A percentile compares a stretch with the other conserved stretches of the same genome.
Evolutionary conservation across 2,329 filamentous ascomycete species (phyloP).

Genomic region (Elsinoe arachidis): DNA sequence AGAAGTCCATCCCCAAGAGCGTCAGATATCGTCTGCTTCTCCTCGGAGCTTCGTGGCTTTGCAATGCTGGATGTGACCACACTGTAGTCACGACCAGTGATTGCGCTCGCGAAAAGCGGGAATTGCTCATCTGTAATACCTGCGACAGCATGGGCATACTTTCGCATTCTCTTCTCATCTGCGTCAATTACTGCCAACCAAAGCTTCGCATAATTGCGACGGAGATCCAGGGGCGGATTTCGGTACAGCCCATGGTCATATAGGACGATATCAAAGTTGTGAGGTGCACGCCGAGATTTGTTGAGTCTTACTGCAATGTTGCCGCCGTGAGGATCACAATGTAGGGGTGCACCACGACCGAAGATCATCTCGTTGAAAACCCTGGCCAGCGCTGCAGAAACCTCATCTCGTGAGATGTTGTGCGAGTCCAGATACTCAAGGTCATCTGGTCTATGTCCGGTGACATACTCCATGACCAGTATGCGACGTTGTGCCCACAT

Average conservation of each 20-base stretch:
- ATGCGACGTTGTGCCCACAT: slow-evolving; percentile 84
- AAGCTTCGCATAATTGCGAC: slow-evolving; percentile 86
- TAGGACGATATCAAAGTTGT: slow-evolving; percentile 88
- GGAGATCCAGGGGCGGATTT: slow-evolving; percentile 70
- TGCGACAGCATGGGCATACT: slow-evolving; percentile 80
- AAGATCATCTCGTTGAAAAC: slow-evolving; percentile 99
- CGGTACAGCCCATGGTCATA: slow-evolving; percentile 97
- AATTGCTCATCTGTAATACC: slow-evolving; percentile 85
- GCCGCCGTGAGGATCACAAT: slow-evolving; percentile 94
- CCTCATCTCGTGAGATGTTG: slow-evolving; percentile 87
- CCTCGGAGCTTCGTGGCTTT: slow-evolving; percentile 56
- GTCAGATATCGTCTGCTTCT: slow-evolving; percentile 78
- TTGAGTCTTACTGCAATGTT: slow-evolving; percentile 90
- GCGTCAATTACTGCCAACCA: slow-evolving; percentile 94
- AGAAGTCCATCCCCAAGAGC: slow-evolving; percentile 82
- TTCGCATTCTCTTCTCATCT: slow-evolving; percentile 76
- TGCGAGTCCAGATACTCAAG: slow-evolving; percentile 76
- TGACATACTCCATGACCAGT: slow-evolving; percentile 88
- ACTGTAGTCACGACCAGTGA: slow-evolving; percentile 84
- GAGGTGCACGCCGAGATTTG: slow-evolving; percentile 44
- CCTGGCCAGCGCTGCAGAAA: slow-evolving; percentile 77
- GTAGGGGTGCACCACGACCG: slow-evolving; percentile 73
- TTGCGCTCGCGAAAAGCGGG: slow-evolving; percentile 88
- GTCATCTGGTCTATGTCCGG: slow-evolving; percentile 80
- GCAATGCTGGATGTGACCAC: slow-evolving; percentile 56